A percentile compares a stretch with the other conserved stretches of the same genome.
These are phyloP conservation scores for Lunularia cruciata DNA, from an alignment of 225 moss, liverwort and hornwort species.

Conservation along the genomic window DNA sequence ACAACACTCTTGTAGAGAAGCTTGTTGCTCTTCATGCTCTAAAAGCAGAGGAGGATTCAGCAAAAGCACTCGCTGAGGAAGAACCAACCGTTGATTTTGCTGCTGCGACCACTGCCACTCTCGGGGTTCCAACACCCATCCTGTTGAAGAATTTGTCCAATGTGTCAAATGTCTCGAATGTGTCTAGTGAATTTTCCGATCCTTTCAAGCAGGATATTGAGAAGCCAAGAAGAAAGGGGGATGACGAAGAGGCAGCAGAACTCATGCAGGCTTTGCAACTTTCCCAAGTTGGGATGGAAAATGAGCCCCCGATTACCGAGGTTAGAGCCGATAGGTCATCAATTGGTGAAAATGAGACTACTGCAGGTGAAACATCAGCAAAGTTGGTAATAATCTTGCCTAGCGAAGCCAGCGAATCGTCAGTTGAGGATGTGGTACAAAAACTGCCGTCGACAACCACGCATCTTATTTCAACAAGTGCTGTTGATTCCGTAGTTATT, in stretches of 20 bases:
- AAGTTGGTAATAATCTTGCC: slow-evolving; percentile 1
- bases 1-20: slow-evolving; percentile 87
- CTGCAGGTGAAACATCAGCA: background rate
- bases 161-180: slow-evolving; percentile 41
- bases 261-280: slow-evolving; percentile 80
- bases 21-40: slow-evolving; percentile 74
- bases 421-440: slow-evolving; percentile 6
- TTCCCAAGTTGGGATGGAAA: slow-evolving; percentile 51
- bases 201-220: slow-evolving; percentile 53
- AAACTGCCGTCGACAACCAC: slow-evolving; percentile 15
- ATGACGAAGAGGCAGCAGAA: slow-evolving; percentile 84
- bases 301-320: background rate
- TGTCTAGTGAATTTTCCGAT: slow-evolving; percentile 56
- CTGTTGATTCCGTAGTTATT: background rate
- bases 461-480: slow-evolving; percentile 19
- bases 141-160: slow-evolving; percentile 49
- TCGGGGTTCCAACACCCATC: slow-evolving; percentile 78
- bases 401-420: slow-evolving; percentile 2
- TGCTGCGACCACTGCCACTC: slow-evolving; percentile 85
- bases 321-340: slow-evolving; percentile 11
- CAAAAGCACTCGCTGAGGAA: slow-evolving; percentile 38
- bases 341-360: slow-evolving; percentile 1
- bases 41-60: slow-evolving; percentile 38
- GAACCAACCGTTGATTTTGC: slow-evolving; percentile 86
- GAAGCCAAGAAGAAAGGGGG: slow-evolving; percentile 66